Evolutionary conservation across 805 yeast genomes (phyloP), one percentile per base, ranked within the genome.

Genomic region (Blastobotrys attinorum): DNA sequence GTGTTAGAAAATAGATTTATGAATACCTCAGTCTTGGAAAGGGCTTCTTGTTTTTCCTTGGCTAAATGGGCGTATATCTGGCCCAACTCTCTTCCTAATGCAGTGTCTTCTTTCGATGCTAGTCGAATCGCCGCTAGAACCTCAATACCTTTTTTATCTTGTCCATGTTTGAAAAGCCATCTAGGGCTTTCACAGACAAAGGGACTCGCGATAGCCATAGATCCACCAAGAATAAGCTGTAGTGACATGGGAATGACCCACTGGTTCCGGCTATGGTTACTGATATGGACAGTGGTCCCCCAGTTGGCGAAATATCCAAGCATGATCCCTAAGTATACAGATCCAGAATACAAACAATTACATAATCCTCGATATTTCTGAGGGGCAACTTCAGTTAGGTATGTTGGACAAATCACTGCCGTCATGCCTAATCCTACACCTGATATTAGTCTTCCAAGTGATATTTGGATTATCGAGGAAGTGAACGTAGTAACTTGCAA

Each of bases 401-500:
- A 75, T 41, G 74, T 65, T 11, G 81, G 81, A 4, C 79, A 80
- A 47, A 72, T 65, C 15, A 76, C 75, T 7, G 73, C 70, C 6
- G 81, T 71, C 51, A 74, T 75, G n/a, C 82, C 81, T 42, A 76
- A 63, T 20, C 74, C 75, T 15, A 73, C 54, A 20, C 81, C 81
- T 51, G 75, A 79, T 39, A 76, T 54, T 21, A 76, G 63, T 46
- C 81, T 63, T 10, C 81, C 81, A 31, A 73, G 78, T 47, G 72
- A 73, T 31, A 76, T 58, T 51, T 75, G 81, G 11, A 76, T 79
- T 17, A 75, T 61, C 15, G 37, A 25, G 18, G 40, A 32, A 1
- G 46, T 40, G 41, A 51, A 59, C 2, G 77, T 56, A 5, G 79
- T 69, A 37, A 74, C 60, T 55, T 76, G 79, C 41, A 76, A 68